A percentile compares a stretch with the other conserved stretches of the same genome.
These are phyloP conservation scores for Fremontodendron californicum DNA, from an alignment of 345 rosid species.

Conservation along the genomic window DNA sequence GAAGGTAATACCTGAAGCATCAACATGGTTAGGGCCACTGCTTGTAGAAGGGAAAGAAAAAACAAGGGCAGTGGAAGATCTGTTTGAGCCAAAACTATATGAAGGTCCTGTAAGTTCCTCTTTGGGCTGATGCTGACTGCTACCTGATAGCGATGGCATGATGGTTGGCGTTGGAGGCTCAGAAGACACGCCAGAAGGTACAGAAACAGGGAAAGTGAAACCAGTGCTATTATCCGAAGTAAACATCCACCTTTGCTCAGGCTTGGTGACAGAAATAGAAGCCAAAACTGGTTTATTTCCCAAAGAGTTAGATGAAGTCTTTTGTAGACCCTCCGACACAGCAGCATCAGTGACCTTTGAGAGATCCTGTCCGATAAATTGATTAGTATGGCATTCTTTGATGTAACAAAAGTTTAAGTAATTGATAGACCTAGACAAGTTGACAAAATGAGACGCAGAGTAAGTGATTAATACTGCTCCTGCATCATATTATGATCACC, in stretches of 20 bases:
- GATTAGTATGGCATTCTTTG: slow-evolving; percentile 14
- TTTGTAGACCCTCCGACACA: slow-evolving; percentile 31
- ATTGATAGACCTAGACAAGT: background rate
- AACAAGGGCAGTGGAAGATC: slow-evolving; percentile 37
- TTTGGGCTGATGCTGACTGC: slow-evolving; percentile 25
- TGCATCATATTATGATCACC: background rate
- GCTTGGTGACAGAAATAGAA: slow-evolving; percentile 52
- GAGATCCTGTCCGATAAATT: slow-evolving; percentile 34
- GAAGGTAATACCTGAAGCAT: slow-evolving; percentile 49
- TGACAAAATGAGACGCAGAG: background rate
- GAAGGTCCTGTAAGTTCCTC: slow-evolving; percentile 48
- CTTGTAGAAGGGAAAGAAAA: slow-evolving; percentile 70
- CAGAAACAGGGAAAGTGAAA: slow-evolving; percentile 70
- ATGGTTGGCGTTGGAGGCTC: slow-evolving; percentile 90
- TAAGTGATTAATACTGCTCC: background rate
- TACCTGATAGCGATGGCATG: slow-evolving; percentile 39
- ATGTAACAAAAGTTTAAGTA: background rate
- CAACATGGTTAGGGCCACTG: slow-evolving; percentile 32
- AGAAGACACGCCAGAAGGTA: slow-evolving; percentile 42
- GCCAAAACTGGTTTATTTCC: slow-evolving; percentile 58
- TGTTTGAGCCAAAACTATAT: slow-evolving; percentile 51
- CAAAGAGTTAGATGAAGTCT: slow-evolving; percentile 41
- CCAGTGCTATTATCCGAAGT: slow-evolving; percentile 49
- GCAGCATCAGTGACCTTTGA: slow-evolving; percentile 28
- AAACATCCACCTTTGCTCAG: slow-evolving; percentile 42